A percentile compares a stretch with the other conserved stretches of the same genome.
These are phyloP conservation scores for Lachnellula occidentalis DNA, from an alignment of 2,329 filamentous ascomycete genomes.

Conservation along the genomic window DNA sequence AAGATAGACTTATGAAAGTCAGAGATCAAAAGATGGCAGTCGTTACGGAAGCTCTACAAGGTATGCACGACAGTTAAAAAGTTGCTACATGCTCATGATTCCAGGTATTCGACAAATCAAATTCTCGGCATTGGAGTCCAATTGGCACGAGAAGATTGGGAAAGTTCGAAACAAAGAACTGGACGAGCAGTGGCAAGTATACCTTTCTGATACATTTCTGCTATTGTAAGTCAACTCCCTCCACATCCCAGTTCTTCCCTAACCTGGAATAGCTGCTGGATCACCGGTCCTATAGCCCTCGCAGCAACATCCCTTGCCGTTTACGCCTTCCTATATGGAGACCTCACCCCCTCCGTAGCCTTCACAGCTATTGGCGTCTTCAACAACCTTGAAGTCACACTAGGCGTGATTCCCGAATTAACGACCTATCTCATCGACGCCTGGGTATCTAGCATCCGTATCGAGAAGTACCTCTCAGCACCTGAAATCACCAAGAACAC, in stretches of 20 bases:
- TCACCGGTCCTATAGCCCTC: slow-evolving; percentile 67
- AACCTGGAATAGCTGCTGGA: slow-evolving; percentile 51
- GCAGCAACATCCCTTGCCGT: slow-evolving; percentile 65
- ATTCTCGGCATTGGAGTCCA: slow-evolving; percentile 68
- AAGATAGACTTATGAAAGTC: slow-evolving; percentile 68
- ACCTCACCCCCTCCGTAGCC: slow-evolving; percentile 64
- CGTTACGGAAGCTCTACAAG: slow-evolving; percentile 70
- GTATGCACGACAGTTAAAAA: slow-evolving; percentile 28
- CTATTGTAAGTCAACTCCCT: slow-evolving; percentile 37
- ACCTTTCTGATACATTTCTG: slow-evolving; percentile 56
- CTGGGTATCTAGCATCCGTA: slow-evolving; percentile 64
- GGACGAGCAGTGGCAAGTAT: slow-evolving; percentile 59
- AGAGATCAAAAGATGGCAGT: slow-evolving; percentile 71
- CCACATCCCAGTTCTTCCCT: neutral
- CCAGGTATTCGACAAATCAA: slow-evolving; percentile 71
- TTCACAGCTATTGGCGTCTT: slow-evolving; percentile 76
- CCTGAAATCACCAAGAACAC: slow-evolving; percentile 55
- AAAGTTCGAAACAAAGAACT: slow-evolving; percentile 63
- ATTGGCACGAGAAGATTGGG: slow-evolving; percentile 69
- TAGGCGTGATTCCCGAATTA: slow-evolving; percentile 68
- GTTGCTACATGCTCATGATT: neutral
- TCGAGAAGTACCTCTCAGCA: slow-evolving; percentile 64
- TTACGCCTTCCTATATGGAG: slow-evolving; percentile 59
- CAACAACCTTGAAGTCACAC: slow-evolving; percentile 63
- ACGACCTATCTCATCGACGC: slow-evolving; percentile 67